Conservation (phyloP, 176 grass and related monocot species). For the Eragrostis curvula region DNA sequence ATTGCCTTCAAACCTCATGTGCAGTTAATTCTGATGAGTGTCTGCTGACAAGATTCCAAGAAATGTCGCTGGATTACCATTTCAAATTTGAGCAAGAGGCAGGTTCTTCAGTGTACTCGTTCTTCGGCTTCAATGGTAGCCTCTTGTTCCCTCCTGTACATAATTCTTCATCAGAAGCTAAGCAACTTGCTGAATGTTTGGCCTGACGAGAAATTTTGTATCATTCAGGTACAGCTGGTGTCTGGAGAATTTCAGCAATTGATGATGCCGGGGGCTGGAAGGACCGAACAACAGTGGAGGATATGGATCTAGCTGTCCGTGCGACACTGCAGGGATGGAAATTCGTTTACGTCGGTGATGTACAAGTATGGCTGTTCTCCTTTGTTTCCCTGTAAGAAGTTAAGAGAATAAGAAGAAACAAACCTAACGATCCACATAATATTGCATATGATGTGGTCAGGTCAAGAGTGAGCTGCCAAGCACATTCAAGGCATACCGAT, state of each 20-base stretch:
- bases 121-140: constrained; percentile 93
- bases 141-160: background rate
- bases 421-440: constrained; percentile 30
- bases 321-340: constrained; percentile 80
- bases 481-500: constrained; percentile 91
- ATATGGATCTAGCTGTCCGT: constrained; percentile 96
- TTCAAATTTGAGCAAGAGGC: constrained; percentile 97
- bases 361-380: constrained; percentile 55
- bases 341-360: constrained; percentile 73
- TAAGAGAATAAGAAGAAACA: background rate
- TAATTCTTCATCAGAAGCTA: background rate
- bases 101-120: constrained; percentile 69
- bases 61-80: constrained; percentile 97
- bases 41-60: constrained; percentile 87
- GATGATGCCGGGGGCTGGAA: constrained; percentile 86
- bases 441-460: constrained; percentile 40
- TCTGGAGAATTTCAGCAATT: constrained; percentile 86
- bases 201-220: background rate
- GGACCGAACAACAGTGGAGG: constrained; percentile 96
- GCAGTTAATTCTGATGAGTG: constrained; percentile 90
- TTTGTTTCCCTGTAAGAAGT: constrained; percentile 28
- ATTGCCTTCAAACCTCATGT: background rate
- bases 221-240: constrained; percentile 83
- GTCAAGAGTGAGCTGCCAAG: constrained; percentile 94
- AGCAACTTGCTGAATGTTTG: background rate